These are phyloP conservation scores for Sistotremastrum suecicum DNA, from an alignment of 768 basidiomycete species.

Conservation along the genomic window DNA sequence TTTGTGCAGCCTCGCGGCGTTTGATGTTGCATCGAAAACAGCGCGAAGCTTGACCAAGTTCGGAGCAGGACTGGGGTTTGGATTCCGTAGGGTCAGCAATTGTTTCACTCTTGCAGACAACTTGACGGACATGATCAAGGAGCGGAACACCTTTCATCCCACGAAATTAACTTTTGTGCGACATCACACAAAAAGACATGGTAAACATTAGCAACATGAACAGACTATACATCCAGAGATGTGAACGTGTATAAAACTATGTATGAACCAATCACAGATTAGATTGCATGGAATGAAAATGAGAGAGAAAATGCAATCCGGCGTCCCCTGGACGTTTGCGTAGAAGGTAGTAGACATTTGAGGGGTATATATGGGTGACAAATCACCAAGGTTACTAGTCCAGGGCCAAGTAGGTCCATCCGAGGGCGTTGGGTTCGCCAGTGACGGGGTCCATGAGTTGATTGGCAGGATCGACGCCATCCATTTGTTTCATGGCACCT, in stretches of 20 bases:
- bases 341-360: background rate
- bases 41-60: conserved; percentile 34
- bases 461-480: conserved; percentile 42
- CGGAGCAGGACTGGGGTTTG: conserved; percentile 43
- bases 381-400: background rate
- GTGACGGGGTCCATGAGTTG: conserved; percentile 28
- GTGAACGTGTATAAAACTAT: no score
- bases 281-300: background rate
- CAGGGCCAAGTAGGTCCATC: conserved; percentile 28
- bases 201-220: no score
- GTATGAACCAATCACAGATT: background rate
- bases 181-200: no score
- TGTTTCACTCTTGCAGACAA: conserved; percentile 61
- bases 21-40: conserved; percentile 47
- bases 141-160: background rate
- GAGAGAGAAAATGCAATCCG: background rate
- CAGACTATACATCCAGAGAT: no score
- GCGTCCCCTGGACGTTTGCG: conserved; percentile 6
- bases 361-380: background rate
- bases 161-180: no score
- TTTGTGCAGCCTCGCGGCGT: conserved; percentile 46
- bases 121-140: conserved; percentile 2
- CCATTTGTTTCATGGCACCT: conserved; percentile 35
- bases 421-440: conserved; percentile 40
- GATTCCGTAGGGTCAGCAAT: conserved; percentile 53